Base-by-base conservation (phyloP, 2,329 filamentous ascomycete genomes). In the Rhexocercosporidium sp. region DNA sequence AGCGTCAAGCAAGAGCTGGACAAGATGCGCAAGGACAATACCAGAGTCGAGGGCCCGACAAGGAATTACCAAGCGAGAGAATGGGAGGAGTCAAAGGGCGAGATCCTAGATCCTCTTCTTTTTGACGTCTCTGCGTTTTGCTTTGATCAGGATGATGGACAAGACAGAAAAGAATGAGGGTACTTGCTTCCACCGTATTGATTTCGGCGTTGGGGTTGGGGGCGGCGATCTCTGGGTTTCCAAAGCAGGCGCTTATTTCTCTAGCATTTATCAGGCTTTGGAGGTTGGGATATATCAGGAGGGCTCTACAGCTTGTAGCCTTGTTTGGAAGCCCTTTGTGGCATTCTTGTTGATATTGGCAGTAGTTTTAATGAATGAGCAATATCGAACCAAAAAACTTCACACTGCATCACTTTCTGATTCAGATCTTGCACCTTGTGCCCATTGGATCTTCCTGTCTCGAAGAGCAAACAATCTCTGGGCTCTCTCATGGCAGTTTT, bases 91-190 rank as follows among this genome's bases (percentile, higher is more conserved):
- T 66, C 68, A 27, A 72, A 70, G 59, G 70, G 69, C 39, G 74
- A 73, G 53, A 72, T 71, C 34, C 41, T 75, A 34, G 75, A 77
- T 66, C 74, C 75, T 8, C 62, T 76, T 16, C 63, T 77, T 8
- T 77, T 77, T 64, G 75, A 77, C 51, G 75, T 76, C 9, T 77
- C 75, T 46, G 73, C 74, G 3, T 77, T 76, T 60, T 76, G 74
- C 56, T 76, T 70, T 61, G 74, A 76, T 60, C 72, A 75, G 44
- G 74, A 75, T 25, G 74, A 76, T 37, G 64, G 63, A 22, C 61
- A 69, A 8, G 61, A 57, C 46, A 41, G 62, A 62, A 66, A 68
- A 22, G 66, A 72, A 12, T 63, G 61, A 68, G 44, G 41, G 47
- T 31, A 29, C 20, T 11, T 56, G 54, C 34, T 27, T 14, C 9